Percentiles rank a stretch among this genome's conserved stretches.
These are phyloP conservation scores for Termitomyces heimii DNA, from an alignment of 768 basidiomycete species.

Conservation along the genomic window DNA sequence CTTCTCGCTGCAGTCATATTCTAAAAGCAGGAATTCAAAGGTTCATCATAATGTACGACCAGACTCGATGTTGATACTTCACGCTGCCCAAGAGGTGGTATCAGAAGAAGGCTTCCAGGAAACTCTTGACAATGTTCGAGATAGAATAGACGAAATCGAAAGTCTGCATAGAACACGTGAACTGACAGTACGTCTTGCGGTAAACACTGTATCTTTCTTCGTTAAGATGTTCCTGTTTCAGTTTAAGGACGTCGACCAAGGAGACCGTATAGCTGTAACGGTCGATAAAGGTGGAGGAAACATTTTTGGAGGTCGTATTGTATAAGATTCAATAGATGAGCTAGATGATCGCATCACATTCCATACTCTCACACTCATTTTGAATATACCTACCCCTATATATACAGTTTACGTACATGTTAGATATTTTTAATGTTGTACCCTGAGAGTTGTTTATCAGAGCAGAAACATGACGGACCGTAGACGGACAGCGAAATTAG, in stretches of 20 bases:
- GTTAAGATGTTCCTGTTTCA: slow-evolving; percentile 17
- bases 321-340: not conserved
- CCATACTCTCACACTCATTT: not conserved
- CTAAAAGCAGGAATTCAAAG: slow-evolving; percentile 23
- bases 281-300: slow-evolving; percentile 51
- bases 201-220: not conserved
- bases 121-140: slow-evolving; percentile 64
- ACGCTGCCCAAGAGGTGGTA: slow-evolving; percentile 65
- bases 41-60: slow-evolving; percentile 72
- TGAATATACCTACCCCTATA: not conserved
- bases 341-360: not conserved
- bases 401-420: not conserved
- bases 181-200: slow-evolving; percentile 45
- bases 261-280: slow-evolving; percentile 42
- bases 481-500: not conserved
- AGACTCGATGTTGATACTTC: slow-evolving; percentile 73
- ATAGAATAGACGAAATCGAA: slow-evolving; percentile 83
- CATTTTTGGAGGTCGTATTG: slow-evolving; percentile 7
- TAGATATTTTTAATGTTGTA: not conserved
- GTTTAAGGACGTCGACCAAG: slow-evolving; percentile 46
- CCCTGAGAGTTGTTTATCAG: not conserved
- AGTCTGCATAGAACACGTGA: slow-evolving; percentile 75
- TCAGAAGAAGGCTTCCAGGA: slow-evolving; percentile 77
- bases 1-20: not conserved
- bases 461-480: too few species aligned